Conservation (phyloP, 306 rosid genomes). For the Lathyrus tuberosus region DNA sequence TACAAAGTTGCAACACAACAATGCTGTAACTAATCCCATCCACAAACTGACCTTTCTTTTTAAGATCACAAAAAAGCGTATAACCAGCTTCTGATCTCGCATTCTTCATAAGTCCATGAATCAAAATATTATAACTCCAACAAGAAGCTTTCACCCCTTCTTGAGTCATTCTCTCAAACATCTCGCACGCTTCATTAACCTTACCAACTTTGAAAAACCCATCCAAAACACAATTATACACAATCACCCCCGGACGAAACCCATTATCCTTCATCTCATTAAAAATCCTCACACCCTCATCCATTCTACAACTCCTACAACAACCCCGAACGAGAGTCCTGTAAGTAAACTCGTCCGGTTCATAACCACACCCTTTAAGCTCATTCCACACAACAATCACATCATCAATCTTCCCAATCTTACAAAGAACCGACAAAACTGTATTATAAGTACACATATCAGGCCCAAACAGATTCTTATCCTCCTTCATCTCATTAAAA, state of each 20-base stretch:
- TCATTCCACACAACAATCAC: constrained; percentile 75
- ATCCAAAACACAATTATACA: constrained; percentile 72
- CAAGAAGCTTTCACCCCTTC: constrained; percentile 71
- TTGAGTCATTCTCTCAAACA: constrained; percentile 85
- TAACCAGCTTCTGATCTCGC: constrained; percentile 85
- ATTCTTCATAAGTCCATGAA: constrained; percentile 80
- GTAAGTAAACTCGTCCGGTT: constrained; percentile 71
- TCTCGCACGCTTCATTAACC: constrained; percentile 66
- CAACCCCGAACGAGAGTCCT: constrained; percentile 75
- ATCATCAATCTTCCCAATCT: constrained; percentile 72
- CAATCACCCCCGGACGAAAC: constrained; percentile 52
- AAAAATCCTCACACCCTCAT: constrained; percentile 63
- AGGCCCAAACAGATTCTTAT: constrained; percentile 50
- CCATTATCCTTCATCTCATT: constrained; percentile 71
- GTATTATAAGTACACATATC: constrained; percentile 84
- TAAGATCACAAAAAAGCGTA: constrained; percentile 76
- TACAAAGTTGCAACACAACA: constrained; percentile 72
- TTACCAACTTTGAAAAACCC: constrained; percentile 78
- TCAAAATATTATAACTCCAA: constrained; percentile 75
- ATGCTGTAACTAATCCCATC: constrained; percentile 84
- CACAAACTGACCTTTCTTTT: constrained; percentile 84
- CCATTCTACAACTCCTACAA: constrained; percentile 59
- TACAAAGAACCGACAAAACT: constrained; percentile 67
- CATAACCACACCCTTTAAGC: constrained; percentile 70
- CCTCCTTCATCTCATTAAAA: constrained; percentile 69